Conservation (phyloP, 305 asterid genomes). For the Striga hermonthica region DNA sequence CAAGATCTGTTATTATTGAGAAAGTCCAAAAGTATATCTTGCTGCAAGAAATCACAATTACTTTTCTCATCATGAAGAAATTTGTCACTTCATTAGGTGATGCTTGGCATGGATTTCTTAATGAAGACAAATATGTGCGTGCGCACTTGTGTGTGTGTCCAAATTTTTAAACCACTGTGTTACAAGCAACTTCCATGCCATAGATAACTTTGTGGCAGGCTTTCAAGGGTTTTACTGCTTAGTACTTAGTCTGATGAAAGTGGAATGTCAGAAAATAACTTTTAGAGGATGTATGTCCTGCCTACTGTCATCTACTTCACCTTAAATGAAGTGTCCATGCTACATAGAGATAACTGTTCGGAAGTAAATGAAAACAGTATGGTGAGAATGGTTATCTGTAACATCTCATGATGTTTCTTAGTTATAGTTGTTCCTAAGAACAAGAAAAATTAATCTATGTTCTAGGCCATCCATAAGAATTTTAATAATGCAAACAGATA, state of each 20-base stretch:
- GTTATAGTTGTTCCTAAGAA: conserved; percentile 5
- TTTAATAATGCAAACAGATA: conserved; percentile 15
- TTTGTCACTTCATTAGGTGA: neutral
- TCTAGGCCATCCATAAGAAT: conserved; percentile 7
- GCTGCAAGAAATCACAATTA: conserved; percentile 6
- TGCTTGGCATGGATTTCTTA: no score
- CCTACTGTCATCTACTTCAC: no score
- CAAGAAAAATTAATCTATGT: conserved; percentile 19
- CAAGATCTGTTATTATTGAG: neutral
- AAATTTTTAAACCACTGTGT: no score
- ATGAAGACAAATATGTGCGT: no score
- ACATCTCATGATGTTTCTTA: conserved; percentile 7
- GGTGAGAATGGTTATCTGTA: neutral
- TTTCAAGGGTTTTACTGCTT: no score
- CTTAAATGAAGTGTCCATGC: no score
- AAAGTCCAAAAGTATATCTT: conserved; percentile 2
- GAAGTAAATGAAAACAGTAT: neutral
- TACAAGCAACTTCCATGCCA: no score
- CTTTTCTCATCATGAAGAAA: conserved; percentile 18
- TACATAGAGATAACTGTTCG: neutral
- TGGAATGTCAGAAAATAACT: no score
- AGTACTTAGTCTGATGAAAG: no score
- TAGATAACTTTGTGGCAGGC: no score
- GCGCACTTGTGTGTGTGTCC: no score
- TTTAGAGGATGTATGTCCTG: no score